phyloP scores from a whole-genome alignment of 2,329 filamentous ascomycete genomes.

The Penicillium sumatraense region DNA sequence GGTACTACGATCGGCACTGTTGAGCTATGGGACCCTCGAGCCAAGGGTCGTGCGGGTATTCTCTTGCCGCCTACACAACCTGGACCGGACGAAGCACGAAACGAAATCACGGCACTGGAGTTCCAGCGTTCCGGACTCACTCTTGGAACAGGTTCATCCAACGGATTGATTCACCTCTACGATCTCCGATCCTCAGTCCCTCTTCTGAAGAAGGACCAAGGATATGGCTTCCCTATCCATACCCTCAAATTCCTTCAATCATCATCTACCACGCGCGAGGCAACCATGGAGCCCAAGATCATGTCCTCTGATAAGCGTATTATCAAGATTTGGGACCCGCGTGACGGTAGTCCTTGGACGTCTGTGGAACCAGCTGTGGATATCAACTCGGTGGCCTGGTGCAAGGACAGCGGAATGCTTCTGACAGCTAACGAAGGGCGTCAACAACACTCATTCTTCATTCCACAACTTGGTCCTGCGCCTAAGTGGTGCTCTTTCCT shows the following conservation, averaged over 20 bases:
- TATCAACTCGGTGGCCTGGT: conserved; percentile 92
- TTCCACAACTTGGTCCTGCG: conserved; percentile 89
- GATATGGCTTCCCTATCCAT: conserved; percentile 90
- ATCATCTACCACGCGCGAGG: conserved; percentile 73
- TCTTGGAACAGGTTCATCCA: conserved; percentile 83
- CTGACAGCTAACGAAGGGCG: conserved; percentile 95
- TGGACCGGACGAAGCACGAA: conserved; percentile 45
- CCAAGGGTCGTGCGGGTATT: conserved; percentile 78
- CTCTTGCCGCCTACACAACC: conserved; percentile 61
- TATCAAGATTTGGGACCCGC: conserved; percentile 94
- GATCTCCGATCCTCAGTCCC: conserved; percentile 88
- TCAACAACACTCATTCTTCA: conserved; percentile 93
- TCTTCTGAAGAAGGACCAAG: conserved; percentile 89
- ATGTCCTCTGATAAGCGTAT: conserved; percentile 92
- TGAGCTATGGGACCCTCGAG: conserved; percentile 93
- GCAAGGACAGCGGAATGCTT: conserved; percentile 90
- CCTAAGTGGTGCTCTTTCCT: conserved; percentile 96
- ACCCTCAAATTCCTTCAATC: conserved; percentile 71
- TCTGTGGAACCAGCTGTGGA: conserved; percentile 94
- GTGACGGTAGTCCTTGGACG: conserved; percentile 86
- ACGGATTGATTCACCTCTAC: conserved; percentile 86
- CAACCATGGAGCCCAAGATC: conserved; percentile 72
- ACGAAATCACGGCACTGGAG: conserved; percentile 82
- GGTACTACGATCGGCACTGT: conserved; percentile 94
- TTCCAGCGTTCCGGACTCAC: conserved; percentile 85